Conservation (phyloP, 176 grass and related monocot genomes). For the Raddia distichophylla region DNA sequence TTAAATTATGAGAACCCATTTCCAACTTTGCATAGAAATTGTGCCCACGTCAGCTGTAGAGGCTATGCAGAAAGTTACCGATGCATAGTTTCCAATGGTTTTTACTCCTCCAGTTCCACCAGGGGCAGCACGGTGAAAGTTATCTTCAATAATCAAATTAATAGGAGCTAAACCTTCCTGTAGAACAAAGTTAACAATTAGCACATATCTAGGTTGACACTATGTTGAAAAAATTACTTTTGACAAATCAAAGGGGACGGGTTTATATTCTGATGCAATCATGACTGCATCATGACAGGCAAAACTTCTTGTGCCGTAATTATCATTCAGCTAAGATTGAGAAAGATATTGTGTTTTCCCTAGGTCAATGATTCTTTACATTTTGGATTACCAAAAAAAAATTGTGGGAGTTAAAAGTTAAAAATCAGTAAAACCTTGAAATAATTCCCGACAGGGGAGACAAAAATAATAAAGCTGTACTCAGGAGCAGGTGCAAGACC, state of each 20-base stretch:
- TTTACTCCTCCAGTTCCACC: conserved; percentile 95
- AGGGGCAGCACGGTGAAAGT: conserved; percentile 79
- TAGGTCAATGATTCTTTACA: conserved; percentile 1
- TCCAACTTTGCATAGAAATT: no score
- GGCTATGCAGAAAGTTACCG: conserved; percentile 49
- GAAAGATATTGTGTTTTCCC: conserved; percentile 9
- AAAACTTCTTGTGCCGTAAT: neutral
- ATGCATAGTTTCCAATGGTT: conserved; percentile 93
- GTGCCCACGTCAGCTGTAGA: neutral
- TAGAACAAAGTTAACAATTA: conserved; percentile 34
- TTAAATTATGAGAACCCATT: no score
- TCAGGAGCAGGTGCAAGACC: conserved; percentile 91
- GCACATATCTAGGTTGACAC: conserved; percentile 1
- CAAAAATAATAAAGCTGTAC: conserved; percentile 91
- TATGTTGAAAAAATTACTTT: neutral
- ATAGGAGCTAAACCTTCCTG: conserved; percentile 91
- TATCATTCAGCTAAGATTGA: neutral
- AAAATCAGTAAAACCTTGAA: conserved; percentile 77
- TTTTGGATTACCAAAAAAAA: neutral
- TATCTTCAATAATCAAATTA: conserved; percentile 87
- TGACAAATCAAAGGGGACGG: neutral
- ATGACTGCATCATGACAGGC: neutral
- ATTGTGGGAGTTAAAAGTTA: neutral
- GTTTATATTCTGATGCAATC: neutral
- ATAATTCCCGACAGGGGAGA: conserved; percentile 94